Percentiles rank a stretch among this genome's conserved stretches.
These are phyloP conservation scores for Filosporella fistucella DNA, from an alignment of 495 filamentous ascomycete species.

Conservation along the genomic window DNA sequence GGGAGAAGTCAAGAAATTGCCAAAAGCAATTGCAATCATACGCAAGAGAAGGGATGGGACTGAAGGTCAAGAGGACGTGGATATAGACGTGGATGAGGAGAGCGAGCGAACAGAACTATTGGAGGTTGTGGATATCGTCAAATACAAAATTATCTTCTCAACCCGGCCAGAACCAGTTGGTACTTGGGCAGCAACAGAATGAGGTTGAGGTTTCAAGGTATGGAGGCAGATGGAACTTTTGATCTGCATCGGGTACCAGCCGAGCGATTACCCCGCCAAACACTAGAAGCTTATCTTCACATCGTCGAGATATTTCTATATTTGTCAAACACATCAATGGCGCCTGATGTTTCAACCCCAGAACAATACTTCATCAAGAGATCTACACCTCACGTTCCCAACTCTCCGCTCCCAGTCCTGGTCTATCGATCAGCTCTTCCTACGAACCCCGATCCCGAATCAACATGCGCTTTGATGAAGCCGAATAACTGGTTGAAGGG, in stretches of 20 bases:
- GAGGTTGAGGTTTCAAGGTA: not conserved
- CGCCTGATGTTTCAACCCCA: slow-evolving; percentile 1
- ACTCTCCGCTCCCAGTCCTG: slow-evolving; percentile 33
- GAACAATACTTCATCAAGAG: slow-evolving; percentile 11
- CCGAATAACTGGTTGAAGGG: slow-evolving; percentile 33
- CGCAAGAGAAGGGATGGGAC: slow-evolving; percentile 35
- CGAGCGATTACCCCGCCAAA: slow-evolving; percentile 4
- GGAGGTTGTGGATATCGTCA: slow-evolving; percentile 78
- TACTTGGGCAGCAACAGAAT: slow-evolving; percentile 5
- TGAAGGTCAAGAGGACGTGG: slow-evolving; percentile 6
- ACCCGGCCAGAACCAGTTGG: slow-evolving; percentile 82
- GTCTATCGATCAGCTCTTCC: slow-evolving; percentile 33
- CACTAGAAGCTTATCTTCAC: not conserved
- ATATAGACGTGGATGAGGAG: slow-evolving; percentile 11
- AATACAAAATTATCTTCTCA: slow-evolving; percentile 85
- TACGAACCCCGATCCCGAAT: slow-evolving; percentile 18
- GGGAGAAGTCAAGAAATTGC: slow-evolving; percentile 84
- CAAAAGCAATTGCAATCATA: slow-evolving; percentile 74
- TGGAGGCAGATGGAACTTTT: not conserved
- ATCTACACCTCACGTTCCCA: slow-evolving; percentile 33
- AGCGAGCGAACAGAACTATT: slow-evolving; percentile 31
- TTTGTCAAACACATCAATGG: not conserved
- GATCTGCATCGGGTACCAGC: not conserved
- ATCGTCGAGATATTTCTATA: not conserved
- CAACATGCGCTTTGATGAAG: slow-evolving; percentile 25